Conservation (phyloP, 2,329 filamentous ascomycete species). For the Cryphonectria naterciae region DNA sequence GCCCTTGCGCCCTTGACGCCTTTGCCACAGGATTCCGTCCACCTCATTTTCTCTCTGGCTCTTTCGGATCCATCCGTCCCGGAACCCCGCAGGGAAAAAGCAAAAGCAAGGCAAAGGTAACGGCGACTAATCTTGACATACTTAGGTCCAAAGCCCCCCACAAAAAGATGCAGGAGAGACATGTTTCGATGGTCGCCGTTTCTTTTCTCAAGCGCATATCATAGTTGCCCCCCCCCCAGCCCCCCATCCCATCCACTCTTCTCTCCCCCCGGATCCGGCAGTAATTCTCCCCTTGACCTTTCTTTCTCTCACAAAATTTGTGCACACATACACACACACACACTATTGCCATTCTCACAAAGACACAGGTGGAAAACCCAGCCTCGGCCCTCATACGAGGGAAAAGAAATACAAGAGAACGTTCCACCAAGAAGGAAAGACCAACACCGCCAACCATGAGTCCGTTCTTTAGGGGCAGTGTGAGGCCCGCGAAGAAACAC, state of each 20-base stretch:
- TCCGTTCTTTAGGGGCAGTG: constrained; percentile 28
- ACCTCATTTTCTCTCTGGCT: neutral
- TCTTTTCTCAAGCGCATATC: neutral
- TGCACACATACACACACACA: neutral
- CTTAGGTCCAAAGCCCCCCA: neutral
- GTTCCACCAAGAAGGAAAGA: neutral
- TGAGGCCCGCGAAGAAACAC: constrained; percentile 25
- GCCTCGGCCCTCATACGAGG: neutral
- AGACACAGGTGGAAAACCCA: neutral
- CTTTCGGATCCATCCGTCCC: constrained; percentile 4
- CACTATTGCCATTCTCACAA: neutral
- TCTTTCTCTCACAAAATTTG: neutral
- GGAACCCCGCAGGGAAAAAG: neutral
- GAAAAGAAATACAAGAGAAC: neutral
- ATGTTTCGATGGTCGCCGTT: neutral
- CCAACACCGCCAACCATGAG: constrained; percentile 18
- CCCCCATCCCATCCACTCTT: neutral
- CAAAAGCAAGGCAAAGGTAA: neutral
- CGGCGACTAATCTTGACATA: neutral
- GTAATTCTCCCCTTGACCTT: neutral
- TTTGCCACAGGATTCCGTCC: neutral
- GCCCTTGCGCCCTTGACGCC: neutral
- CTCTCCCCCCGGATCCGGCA: neutral
- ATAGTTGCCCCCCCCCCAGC: neutral
- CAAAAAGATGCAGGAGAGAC: neutral